Evolutionary conservation across 345 rosid genomes (phyloP), one percentile per base, ranked within the genome.

Genomic region (Luvunga scandens): DNA sequence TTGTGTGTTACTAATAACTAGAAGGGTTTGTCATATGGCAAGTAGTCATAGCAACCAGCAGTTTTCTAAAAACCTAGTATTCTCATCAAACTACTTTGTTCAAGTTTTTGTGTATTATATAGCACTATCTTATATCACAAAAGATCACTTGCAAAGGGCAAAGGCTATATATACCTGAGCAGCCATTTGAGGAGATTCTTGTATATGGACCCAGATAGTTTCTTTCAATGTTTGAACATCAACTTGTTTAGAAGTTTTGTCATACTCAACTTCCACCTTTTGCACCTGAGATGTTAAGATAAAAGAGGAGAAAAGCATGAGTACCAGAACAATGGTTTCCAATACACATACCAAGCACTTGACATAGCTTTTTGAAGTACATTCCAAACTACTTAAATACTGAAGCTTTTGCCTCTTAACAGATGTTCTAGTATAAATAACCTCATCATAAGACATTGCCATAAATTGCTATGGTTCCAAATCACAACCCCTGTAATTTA

Each of bases 191-290:
- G 91, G 86, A 67, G 92, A 83, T 69, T 75, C 87, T 66, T 87
- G 90, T 31, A 94, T 84, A 50, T 86, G 93, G 59, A 82, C 91
- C 99, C 98, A 94, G 38, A 96, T 89, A 66, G 94, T 91, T 86
- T 88, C 94, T 83, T 95, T 95, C 66, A 95, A 87, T 55, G 78
- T 79, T 85, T 93, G 97, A 75, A 93, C 98, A 75, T 93, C 98
- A 57, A 95, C 97, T 93, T 90, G 99, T 85, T 93, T 95, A 57
- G 97, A 90, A 72, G 93, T 89, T 83, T 87, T 92, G 81, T 95
- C 99, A 82, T 92, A 95, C 67, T 87, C 84, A 39, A 93, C 97
- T 72, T 93, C 98, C 72, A 90, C 87, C 82, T 93, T 95, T 73
- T 83, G 87, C 72, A 93, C 93, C 99, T 95, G 88, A 63, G 81